Percentiles rank a stretch among this genome's conserved stretches.
Evolutionary conservation across 768 basidiomycete genomes (phyloP).

Genomic region (Hydnum rufescens): DNA sequence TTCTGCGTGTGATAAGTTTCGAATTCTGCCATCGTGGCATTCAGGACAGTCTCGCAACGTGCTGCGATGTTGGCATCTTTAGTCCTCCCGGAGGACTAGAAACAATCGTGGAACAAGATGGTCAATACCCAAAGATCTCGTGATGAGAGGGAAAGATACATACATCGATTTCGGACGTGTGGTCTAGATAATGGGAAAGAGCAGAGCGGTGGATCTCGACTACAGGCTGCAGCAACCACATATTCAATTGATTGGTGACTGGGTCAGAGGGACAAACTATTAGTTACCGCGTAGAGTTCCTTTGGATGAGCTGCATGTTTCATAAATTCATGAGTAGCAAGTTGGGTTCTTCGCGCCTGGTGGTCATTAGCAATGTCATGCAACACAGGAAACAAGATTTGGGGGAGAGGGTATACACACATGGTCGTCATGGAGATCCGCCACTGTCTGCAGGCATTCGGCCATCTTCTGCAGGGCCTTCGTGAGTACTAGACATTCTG

Average conservation of each 20-base stretch:
- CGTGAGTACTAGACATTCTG: constrained; percentile 60
- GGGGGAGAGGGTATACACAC: constrained; percentile 27
- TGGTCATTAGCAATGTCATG: neutral
- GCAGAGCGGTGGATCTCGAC: constrained; percentile 61
- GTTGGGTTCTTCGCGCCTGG: constrained; percentile 56
- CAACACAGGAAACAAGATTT: neutral
- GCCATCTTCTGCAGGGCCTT: constrained; percentile 59
- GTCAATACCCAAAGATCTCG: no score
- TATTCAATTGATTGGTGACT: neutral
- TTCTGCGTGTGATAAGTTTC: constrained; percentile 62
- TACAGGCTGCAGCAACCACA: constrained; percentile 27
- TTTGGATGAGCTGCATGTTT: constrained; percentile 61
- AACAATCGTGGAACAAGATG: no score
- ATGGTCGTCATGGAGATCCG: constrained; percentile 63
- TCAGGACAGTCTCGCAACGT: constrained; percentile 73
- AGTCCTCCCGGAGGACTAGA: neutral
- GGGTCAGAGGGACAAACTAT: neutral
- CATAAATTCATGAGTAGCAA: constrained; percentile 54
- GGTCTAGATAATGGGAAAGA: neutral
- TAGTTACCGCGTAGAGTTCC: constrained; percentile 42
- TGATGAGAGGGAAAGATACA: no score
- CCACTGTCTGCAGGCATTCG: constrained; percentile 52
- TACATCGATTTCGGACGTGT: no score
- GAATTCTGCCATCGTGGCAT: constrained; percentile 78
- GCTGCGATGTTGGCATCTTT: constrained; percentile 40